Percentiles rank a stretch among this genome's conserved stretches.
Evolutionary conservation across 805 yeast genomes (phyloP).

Genomic region (Kazachstania martiniae): DNA sequence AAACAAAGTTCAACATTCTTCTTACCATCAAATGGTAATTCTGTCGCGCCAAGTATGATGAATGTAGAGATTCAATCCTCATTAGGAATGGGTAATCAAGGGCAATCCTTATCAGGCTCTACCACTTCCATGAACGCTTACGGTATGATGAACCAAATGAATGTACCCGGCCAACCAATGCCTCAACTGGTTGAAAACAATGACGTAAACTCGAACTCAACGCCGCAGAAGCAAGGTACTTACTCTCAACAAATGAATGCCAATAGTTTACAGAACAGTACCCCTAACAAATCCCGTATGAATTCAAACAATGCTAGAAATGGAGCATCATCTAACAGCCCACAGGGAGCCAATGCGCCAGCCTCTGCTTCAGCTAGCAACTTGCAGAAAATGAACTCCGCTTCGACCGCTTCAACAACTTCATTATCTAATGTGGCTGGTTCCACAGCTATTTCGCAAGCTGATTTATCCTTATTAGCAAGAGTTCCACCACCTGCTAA

Average conservation of each 20-base stretch:
- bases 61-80: slow-evolving; percentile 12
- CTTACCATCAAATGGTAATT: slow-evolving; percentile 4
- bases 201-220: not conserved
- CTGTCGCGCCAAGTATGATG: slow-evolving; percentile 7
- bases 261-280: not conserved
- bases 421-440: slow-evolving; percentile 10
- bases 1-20: slow-evolving; percentile 10
- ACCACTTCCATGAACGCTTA: slow-evolving; percentile 10
- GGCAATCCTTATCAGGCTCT: slow-evolving; percentile 9
- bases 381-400: not conserved
- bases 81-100: slow-evolving; percentile 2
- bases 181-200: too few species aligned
- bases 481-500: slow-evolving; percentile 84
- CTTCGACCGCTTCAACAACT: not conserved
- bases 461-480: slow-evolving; percentile 59
- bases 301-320: not conserved
- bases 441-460: slow-evolving; percentile 22
- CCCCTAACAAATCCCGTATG: not conserved
- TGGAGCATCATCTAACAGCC: not conserved
- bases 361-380: too few species aligned
- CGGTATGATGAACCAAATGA: slow-evolving; percentile 7
- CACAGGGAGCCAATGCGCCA: too few species aligned
- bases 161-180: not conserved
- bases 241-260: too few species aligned
- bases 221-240: not conserved